These are phyloP conservation scores for Cutaneotrichosporon cutaneum DNA, from an alignment of 1,284 basidiomycete species.

Conservation along the genomic window DNA sequence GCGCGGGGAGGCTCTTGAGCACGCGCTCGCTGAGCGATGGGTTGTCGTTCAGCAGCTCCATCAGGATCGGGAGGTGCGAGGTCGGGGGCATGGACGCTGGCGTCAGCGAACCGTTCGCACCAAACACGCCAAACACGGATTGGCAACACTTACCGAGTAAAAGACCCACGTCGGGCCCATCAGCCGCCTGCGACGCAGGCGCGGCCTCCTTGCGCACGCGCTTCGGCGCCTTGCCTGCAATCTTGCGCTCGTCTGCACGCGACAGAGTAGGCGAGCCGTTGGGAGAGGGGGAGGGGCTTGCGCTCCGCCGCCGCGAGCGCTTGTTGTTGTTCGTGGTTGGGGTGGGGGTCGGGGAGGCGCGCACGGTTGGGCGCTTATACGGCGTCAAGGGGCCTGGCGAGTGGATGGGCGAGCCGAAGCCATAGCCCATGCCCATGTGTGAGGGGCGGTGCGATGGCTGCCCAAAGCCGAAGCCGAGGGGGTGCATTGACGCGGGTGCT, in stretches of 20 bases:
- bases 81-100: conserved; percentile 42
- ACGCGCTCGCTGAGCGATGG: conserved; percentile 35
- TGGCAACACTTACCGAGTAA: conserved; percentile 48
- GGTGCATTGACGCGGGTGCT: conserved; percentile 41
- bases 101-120: conserved; percentile 1
- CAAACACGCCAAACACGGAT: no score
- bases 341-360: conserved; percentile 21
- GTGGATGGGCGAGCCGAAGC: conserved; percentile 17
- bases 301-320: conserved; percentile 27
- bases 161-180: conserved; percentile 42
- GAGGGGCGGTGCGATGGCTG: conserved; percentile 19
- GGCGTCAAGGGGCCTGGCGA: conserved; percentile 17
- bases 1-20: conserved; percentile 39
- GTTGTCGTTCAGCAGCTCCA: conserved; percentile 38
- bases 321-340: conserved; percentile 28
- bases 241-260: conserved; percentile 18
- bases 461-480: conserved; percentile 45
- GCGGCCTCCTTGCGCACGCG: conserved; percentile 28
- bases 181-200: conserved; percentile 10
- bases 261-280: conserved; percentile 22
- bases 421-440: conserved; percentile 14
- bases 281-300: conserved; percentile 32
- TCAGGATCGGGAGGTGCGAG: conserved; percentile 44
- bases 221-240: conserved; percentile 32
- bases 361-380: conserved; percentile 15